Evolutionary conservation across 2,329 filamentous ascomycete genomes (phyloP).

Genomic region (Pseudopithomyces maydicus): DNA sequence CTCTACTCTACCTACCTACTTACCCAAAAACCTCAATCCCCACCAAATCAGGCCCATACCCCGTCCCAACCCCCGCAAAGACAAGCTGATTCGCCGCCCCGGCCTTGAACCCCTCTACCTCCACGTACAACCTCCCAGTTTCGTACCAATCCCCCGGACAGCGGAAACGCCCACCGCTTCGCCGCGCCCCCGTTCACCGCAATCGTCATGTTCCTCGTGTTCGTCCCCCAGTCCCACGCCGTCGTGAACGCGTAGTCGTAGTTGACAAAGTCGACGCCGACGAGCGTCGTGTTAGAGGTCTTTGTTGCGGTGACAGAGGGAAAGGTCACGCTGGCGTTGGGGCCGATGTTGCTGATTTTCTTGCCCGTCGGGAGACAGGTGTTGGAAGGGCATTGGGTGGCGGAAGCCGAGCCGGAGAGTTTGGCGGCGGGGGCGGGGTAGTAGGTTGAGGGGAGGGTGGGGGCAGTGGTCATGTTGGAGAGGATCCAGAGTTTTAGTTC

Average conservation of each 20-base stretch:
- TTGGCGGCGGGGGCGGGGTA: conserved; percentile 38
- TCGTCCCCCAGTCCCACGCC: conserved; percentile 38
- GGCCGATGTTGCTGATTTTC: conserved; percentile 42
- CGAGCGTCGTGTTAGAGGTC: conserved; percentile 31
- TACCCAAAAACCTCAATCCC: conserved; percentile 31
- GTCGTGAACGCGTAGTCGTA: conserved; percentile 47
- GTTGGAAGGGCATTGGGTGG: conserved; percentile 26
- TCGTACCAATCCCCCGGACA: conserved; percentile 48
- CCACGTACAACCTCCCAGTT: conserved; percentile 28
- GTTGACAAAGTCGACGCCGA: conserved; percentile 48
- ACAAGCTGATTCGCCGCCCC: conserved; percentile 30
- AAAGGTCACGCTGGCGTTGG: conserved; percentile 32
- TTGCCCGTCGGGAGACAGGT: conserved; percentile 35
- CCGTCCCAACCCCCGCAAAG: conserved; percentile 21
- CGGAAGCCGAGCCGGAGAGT: conserved; percentile 34
- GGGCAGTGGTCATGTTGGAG: conserved; percentile 33
- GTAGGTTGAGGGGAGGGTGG: conserved; percentile 27
- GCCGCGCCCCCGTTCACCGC: conserved; percentile 44
- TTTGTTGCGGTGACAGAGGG: conserved; percentile 27
- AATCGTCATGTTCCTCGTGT: conserved; percentile 45
- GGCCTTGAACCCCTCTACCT: conserved; percentile 31
- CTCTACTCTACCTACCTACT: background rate
- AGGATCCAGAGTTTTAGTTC: conserved; percentile 41
- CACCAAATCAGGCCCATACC: conserved; percentile 34
- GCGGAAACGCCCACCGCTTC: conserved; percentile 45